Evolutionary conservation across 768 basidiomycete genomes (phyloP).

Genomic region (Phanerodontia chrysosporium): DNA sequence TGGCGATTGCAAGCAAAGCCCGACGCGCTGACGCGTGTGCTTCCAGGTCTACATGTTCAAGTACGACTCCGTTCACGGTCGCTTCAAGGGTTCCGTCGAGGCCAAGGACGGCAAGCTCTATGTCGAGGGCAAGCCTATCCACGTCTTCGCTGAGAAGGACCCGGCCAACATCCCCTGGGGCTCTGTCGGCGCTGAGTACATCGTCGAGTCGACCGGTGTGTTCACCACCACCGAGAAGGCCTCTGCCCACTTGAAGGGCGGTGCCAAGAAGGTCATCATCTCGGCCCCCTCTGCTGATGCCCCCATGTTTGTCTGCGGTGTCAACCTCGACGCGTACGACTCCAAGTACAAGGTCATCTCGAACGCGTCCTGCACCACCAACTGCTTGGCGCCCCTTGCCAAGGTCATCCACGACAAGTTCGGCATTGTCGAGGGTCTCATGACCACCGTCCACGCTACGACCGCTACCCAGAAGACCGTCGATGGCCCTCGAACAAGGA

Average conservation of each 20-base stretch:
- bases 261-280: constrained; percentile 99
- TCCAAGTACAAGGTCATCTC: constrained; percentile 90
- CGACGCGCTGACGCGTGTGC: constrained; percentile 1
- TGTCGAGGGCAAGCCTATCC: constrained; percentile 75
- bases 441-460: constrained; percentile 98
- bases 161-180: constrained; percentile 85
- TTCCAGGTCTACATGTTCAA: constrained; percentile 96
- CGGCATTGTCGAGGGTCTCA: constrained; percentile 93
- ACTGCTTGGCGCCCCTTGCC: constrained; percentile 98
- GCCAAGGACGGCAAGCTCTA: constrained; percentile 85
- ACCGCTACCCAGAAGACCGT: constrained; percentile 95
- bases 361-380: constrained; percentile 99
- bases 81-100: constrained; percentile 83
- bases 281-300: constrained; percentile 97
- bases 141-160: constrained; percentile 82
- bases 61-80: constrained; percentile 90
- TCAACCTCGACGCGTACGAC: constrained; percentile 93
- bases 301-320: constrained; percentile 92
- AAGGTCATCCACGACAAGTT: constrained; percentile 98
- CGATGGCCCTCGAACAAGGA: constrained; percentile 95
- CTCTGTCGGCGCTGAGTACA: constrained; percentile 78
- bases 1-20: not conserved
- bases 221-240: constrained; percentile 98
- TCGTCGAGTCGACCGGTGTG: constrained; percentile 98
- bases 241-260: constrained; percentile 90